Evolutionary conservation across 1,284 basidiomycete genomes (phyloP).

Genomic region (Stygiomarasmius scandens): DNA sequence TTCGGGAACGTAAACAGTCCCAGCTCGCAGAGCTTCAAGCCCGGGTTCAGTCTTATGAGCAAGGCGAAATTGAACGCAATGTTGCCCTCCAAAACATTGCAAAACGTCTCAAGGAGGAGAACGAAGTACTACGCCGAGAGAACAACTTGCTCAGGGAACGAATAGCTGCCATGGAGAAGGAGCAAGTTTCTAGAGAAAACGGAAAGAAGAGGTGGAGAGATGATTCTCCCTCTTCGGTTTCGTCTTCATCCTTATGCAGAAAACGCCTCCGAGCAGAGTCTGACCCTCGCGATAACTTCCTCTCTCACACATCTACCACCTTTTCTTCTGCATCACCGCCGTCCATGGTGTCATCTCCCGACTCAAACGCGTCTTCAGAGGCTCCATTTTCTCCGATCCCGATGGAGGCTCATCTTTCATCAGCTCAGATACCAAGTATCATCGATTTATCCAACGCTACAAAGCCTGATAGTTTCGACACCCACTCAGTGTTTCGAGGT

Average conservation of each 20-base stretch:
- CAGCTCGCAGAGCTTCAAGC: slow-evolving; percentile 91
- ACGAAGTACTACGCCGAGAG: slow-evolving; percentile 69
- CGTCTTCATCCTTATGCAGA: slow-evolving; percentile 31
- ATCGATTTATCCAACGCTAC: slow-evolving; percentile 19
- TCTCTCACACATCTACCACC: slow-evolving; percentile 16
- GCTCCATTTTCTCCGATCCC: slow-evolving; percentile 46
- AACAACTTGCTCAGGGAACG: slow-evolving; percentile 64
- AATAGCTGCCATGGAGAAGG: slow-evolving; percentile 53
- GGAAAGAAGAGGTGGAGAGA: slow-evolving; percentile 63
- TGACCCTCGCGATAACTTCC: slow-evolving; percentile 34
- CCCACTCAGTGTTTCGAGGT: slow-evolving; percentile 19
- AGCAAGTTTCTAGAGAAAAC: slow-evolving; percentile 29
- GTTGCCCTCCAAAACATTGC: slow-evolving; percentile 85
- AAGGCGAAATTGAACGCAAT: slow-evolving; percentile 88
- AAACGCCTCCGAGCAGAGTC: slow-evolving; percentile 49
- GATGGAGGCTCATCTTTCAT: slow-evolving; percentile 28
- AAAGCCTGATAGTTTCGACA: slow-evolving; percentile 14
- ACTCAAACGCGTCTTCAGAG: slow-evolving; percentile 47
- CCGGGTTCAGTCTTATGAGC: slow-evolving; percentile 84
- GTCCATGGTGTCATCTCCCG: slow-evolving; percentile 58
- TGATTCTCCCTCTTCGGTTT: slow-evolving; percentile 39
- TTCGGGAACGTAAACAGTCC: slow-evolving; percentile 88
- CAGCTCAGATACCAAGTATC: slow-evolving; percentile 26
- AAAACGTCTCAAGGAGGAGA: slow-evolving; percentile 87
- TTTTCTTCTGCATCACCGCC: slow-evolving; percentile 39